Base-by-base conservation (phyloP, 116 monocot genomes). In the Dioscorea cayenensis region DNA sequence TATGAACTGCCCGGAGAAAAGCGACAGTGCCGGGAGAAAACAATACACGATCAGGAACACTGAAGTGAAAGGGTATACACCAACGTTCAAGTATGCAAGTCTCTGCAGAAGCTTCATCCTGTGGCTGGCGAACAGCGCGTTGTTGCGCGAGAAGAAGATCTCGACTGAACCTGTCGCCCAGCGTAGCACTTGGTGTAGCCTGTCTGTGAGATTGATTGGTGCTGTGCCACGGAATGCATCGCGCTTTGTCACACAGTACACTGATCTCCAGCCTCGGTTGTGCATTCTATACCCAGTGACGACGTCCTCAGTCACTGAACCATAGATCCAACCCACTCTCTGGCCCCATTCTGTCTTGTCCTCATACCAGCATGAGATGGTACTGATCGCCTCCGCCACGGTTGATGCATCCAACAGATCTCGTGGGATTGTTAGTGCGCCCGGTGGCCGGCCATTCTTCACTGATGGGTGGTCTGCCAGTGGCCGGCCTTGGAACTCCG, bases 401-500 rank as follows among this genome's bases (percentile, higher is more conserved):
- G 71, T 71, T 19, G 71, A 60, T 8, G 71, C 71, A 20, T 71
- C 84, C 0, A 87, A 78, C 19, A 64, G 78, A 18, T 81, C 73
- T 0, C 84, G 72, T 0, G 73, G 80, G 14, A 75, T 28, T 14
- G 82, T 83, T 2, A 89, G 79, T 3, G 82, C 77, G 0, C 92
- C 92, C 0, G 87, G 76, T 3, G 80, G 78, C 4, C 92, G 75
- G 0, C 92, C 92, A 18, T 89, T 84, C 72, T 80, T 84, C 8
- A 92, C 81, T 2, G 83, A 51, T 18, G 90, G 90, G 67, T 90
- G 94, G 61, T 90, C 90, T 0, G 85, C 90, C 9, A 92, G 84
- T 7, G 92, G 92, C 27, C 89, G 77, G 3, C 92, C 92, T 49
- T 92, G 82, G 73, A 72, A 89, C 76, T 92, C 92, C 0, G 89